Percentiles rank a stretch among this genome's conserved stretches.
phyloP scores from a whole-genome alignment of 1,284 basidiomycete species.

The Microbotryomycetes sp. region DNA sequence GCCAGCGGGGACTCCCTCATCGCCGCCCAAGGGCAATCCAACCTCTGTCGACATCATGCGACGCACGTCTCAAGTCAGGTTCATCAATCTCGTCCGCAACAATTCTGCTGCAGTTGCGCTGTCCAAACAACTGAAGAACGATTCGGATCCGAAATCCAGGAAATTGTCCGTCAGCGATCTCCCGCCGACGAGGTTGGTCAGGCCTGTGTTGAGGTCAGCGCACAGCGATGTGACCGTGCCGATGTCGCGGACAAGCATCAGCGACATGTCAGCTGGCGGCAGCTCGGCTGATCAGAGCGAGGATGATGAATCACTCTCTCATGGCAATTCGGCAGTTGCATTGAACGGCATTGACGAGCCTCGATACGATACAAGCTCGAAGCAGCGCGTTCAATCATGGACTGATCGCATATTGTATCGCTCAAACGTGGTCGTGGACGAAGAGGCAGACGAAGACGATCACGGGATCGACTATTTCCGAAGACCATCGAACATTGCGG shows the following conservation, averaged over 20 bases:
- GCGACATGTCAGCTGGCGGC: constrained; percentile 1
- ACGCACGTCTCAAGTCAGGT: constrained; percentile 22
- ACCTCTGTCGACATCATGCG: constrained; percentile 9
- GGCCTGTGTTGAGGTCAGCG: constrained; percentile 10
- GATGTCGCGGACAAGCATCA: background rate
- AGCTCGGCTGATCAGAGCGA: background rate
- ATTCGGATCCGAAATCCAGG: background rate
- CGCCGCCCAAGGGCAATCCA: constrained; percentile 11
- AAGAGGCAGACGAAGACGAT: background rate
- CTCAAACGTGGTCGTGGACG: background rate
- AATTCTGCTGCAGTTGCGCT: constrained; percentile 15
- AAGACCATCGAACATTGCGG: background rate
- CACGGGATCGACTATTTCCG: background rate
- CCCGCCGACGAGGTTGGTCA: background rate
- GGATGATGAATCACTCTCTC: background rate
- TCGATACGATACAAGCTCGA: constrained; percentile 30
- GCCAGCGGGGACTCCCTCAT: constrained; percentile 5
- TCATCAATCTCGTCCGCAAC: constrained; percentile 28
- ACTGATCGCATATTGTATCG: constrained; percentile 6
- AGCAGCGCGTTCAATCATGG: constrained; percentile 36
- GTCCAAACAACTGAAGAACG: background rate
- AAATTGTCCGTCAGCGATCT: background rate
- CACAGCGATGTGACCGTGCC: constrained; percentile 6
- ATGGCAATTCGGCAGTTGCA: background rate
- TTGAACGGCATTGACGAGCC: constrained; percentile 4